These are phyloP conservation scores for Echinochloa phyllopogon DNA, from an alignment of 176 grass and related monocot genomes.

Conservation along the genomic window DNA sequence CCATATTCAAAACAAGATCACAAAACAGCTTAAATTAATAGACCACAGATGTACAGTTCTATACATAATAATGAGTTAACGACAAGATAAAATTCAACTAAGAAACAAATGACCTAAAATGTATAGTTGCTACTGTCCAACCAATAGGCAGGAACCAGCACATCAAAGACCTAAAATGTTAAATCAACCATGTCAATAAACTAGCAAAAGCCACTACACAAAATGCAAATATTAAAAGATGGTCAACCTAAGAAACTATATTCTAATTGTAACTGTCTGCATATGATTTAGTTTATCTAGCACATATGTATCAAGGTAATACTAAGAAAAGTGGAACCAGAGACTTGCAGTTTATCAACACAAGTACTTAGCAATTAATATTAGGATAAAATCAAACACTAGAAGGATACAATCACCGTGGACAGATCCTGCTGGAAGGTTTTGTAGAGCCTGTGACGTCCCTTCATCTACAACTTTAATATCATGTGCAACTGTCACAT, in stretches of 20 bases:
- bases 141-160: not conserved
- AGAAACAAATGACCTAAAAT: constrained; percentile 1
- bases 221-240: constrained; percentile 6
- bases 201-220: constrained; percentile 4
- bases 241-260: constrained; percentile 4
- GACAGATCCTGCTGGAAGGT: constrained; percentile 68
- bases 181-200: not conserved
- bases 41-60: not conserved
- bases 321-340: not conserved
- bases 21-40: constrained; percentile 15
- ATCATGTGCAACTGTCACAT: constrained; percentile 67
- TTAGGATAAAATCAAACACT: constrained; percentile 14
- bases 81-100: not conserved
- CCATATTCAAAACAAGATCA: not conserved
- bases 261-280: not conserved
- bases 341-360: not conserved
- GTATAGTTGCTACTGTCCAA: constrained; percentile 3
- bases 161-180: constrained; percentile 20
- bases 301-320: constrained; percentile 9
- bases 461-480: constrained; percentile 76
- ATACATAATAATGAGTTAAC: not conserved
- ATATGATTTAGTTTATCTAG: constrained; percentile 13
- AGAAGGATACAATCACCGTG: constrained; percentile 86
- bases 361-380: not conserved
- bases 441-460: constrained; percentile 55